Conservation (phyloP, 352 stramenopile species). For the Globisporangium lucens region DNA sequence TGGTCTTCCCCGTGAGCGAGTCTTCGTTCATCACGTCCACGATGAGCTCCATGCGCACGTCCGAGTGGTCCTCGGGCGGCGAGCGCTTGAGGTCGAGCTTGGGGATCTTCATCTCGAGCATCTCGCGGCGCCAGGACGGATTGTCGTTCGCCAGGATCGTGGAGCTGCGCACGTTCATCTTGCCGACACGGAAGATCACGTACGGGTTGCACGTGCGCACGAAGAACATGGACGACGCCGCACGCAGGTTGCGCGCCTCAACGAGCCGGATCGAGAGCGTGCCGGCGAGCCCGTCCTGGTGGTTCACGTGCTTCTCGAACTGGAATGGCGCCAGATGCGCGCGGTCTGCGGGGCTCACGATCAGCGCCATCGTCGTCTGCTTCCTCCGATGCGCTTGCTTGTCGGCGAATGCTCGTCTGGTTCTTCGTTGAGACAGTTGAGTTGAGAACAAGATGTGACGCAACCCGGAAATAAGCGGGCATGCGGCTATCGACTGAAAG, state of each 20-base stretch:
- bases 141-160: slow-evolving; percentile 75
- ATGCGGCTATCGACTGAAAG: not conserved
- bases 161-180: slow-evolving; percentile 59
- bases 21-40: slow-evolving; percentile 85
- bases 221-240: slow-evolving; percentile 79
- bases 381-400: not conserved
- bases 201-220: slow-evolving; percentile 80
- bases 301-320: slow-evolving; percentile 74
- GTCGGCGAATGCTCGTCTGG: slow-evolving; percentile 2
- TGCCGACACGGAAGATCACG: slow-evolving; percentile 80
- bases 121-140: slow-evolving; percentile 68
- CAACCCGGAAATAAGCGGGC: not conserved
- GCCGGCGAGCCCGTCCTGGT: slow-evolving; percentile 72
- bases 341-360: slow-evolving; percentile 29
- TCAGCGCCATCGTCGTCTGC: slow-evolving; percentile 25
- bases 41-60: slow-evolving; percentile 68
- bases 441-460: slow-evolving; percentile 2
- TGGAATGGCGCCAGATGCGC: slow-evolving; percentile 55
- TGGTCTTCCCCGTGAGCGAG: slow-evolving; percentile 69
- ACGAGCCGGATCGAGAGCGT: slow-evolving; percentile 71
- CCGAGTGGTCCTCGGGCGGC: slow-evolving; percentile 59
- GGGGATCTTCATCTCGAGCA: slow-evolving; percentile 71
- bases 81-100: slow-evolving; percentile 63
- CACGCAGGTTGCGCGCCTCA: slow-evolving; percentile 65
- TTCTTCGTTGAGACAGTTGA: not conserved